These are phyloP conservation scores for Goniomonas avonlea DNA, from an alignment of 78 protist genomes.

Conservation along the genomic window DNA sequence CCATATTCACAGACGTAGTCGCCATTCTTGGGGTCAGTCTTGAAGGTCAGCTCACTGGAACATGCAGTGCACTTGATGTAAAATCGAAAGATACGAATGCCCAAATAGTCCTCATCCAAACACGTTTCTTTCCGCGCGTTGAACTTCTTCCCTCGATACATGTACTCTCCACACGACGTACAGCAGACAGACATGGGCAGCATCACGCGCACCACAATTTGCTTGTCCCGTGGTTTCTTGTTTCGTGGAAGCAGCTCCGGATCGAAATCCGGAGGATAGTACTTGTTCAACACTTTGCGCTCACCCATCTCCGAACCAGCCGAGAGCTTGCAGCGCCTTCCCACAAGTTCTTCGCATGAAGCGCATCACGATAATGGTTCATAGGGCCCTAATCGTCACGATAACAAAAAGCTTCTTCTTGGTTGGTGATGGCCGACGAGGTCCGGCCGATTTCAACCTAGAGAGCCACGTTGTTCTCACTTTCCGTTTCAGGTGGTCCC, in stretches of 20 bases:
- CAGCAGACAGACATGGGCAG: conserved; percentile 88
- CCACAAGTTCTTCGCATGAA: too few species aligned
- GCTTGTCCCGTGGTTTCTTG: conserved; percentile 24
- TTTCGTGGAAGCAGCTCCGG: conserved; percentile 63
- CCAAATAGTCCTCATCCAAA: conserved; percentile 77
- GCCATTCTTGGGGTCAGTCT: conserved; percentile 82
- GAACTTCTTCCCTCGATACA: conserved; percentile 80
- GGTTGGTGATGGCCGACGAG: too few species aligned
- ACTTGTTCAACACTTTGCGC: conserved; percentile 89
- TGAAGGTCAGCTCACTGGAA: conserved; percentile 69
- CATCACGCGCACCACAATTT: conserved; percentile 76
- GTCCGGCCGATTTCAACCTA: too few species aligned
- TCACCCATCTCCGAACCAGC: conserved; percentile 83
- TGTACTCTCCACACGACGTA: conserved; percentile 79
- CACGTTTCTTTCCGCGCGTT: conserved; percentile 72
- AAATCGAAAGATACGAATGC: conserved; percentile 50
- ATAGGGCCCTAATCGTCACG: too few species aligned
- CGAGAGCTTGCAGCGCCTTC: too few species aligned
- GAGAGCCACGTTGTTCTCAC: too few species aligned
- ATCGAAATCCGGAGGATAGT: conserved; percentile 93
- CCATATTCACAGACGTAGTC: conserved; percentile 82
- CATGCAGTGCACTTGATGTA: conserved; percentile 69
- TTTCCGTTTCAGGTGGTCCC: too few species aligned
- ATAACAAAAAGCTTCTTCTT: too few species aligned
- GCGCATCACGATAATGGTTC: too few species aligned